A percentile compares a stretch with the other conserved stretches of the same genome.
These are phyloP conservation scores for Periconia sp. DNA, from an alignment of 2,329 filamentous ascomycete species.

Conservation along the genomic window DNA sequence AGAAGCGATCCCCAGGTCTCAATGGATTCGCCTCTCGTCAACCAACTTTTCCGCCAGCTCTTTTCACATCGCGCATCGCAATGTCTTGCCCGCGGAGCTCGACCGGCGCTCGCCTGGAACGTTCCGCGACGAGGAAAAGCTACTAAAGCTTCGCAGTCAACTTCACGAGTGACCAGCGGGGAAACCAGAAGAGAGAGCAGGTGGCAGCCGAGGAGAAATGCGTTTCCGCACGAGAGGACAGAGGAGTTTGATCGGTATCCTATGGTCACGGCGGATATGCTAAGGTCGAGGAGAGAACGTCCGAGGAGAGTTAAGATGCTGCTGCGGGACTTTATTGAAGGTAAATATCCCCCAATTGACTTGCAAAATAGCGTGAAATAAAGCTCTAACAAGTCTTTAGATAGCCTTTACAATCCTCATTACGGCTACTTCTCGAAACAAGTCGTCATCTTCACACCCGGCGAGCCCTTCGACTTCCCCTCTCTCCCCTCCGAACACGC, in stretches of 20 bases:
- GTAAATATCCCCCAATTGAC: constrained; percentile 50
- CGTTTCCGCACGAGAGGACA: constrained; percentile 76
- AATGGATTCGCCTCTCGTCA: constrained; percentile 84
- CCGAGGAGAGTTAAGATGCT: constrained; percentile 94
- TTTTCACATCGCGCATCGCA: constrained; percentile 73
- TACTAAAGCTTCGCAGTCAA: constrained; percentile 22
- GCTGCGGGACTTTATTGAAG: constrained; percentile 96
- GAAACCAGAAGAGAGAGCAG: constrained; percentile 65
- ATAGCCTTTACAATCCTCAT: constrained; percentile 90
- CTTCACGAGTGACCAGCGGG: constrained; percentile 27
- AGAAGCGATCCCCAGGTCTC: constrained; percentile 18
- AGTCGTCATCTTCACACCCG: constrained; percentile 92
- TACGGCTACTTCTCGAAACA: constrained; percentile 98
- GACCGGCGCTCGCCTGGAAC: constrained; percentile 45
- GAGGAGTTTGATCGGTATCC: constrained; percentile 85
- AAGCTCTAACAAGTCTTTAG: constrained; percentile 52
- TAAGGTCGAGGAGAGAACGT: constrained; percentile 74
- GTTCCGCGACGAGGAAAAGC: constrained; percentile 38
- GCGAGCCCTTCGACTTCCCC: constrained; percentile 89
- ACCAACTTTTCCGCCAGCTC: constrained; percentile 82
- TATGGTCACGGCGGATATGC: constrained; percentile 79
- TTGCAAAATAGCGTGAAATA: too few relatives aligned
- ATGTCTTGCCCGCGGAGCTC: constrained; percentile 55
- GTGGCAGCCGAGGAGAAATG: constrained; percentile 84
- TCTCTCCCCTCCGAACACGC: constrained; percentile 80